These are phyloP conservation scores for Monosporascus ibericus DNA, from an alignment of 2,329 filamentous ascomycete species.

Conservation along the genomic window DNA sequence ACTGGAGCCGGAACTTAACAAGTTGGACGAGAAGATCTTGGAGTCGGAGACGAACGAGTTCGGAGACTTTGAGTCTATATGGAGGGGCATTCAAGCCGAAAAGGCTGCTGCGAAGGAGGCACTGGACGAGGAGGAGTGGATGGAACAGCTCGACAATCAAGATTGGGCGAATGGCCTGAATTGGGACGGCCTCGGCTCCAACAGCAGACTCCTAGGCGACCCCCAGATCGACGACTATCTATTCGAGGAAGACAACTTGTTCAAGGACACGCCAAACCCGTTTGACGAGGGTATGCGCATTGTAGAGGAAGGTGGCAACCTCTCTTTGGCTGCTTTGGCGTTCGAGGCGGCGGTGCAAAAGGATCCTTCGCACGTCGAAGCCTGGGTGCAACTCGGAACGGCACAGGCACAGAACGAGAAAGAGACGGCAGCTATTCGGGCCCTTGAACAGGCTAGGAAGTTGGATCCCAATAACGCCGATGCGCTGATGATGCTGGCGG, in stretches of 20 bases:
- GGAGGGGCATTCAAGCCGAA: slow-evolving; percentile 76
- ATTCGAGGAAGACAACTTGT: slow-evolving; percentile 92
- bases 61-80: slow-evolving; percentile 86
- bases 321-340: slow-evolving; percentile 86
- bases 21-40: slow-evolving; percentile 64
- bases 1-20: slow-evolving; percentile 80
- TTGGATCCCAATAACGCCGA: slow-evolving; percentile 80
- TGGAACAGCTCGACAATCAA: slow-evolving; percentile 67
- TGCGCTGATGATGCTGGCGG: slow-evolving; percentile 89
- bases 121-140: slow-evolving; percentile 55
- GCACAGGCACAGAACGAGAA: slow-evolving; percentile 98
- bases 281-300: slow-evolving; percentile 93
- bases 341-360: slow-evolving; percentile 95
- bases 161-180: slow-evolving; percentile 70
- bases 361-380: slow-evolving; percentile 78
- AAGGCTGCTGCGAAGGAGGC: slow-evolving; percentile 62
- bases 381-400: slow-evolving; percentile 87
- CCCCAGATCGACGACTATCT: slow-evolving; percentile 83
- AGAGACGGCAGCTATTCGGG: slow-evolving; percentile 90
- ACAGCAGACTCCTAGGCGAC: slow-evolving; percentile 48
- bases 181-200: slow-evolving; percentile 48
- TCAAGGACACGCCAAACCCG: slow-evolving; percentile 72
- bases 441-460: slow-evolving; percentile 84
- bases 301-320: slow-evolving; percentile 86
- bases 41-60: slow-evolving; percentile 69